These are phyloP conservation scores for Solanum sejunctum DNA, from an alignment of 257 asterid species.

Conservation along the genomic window DNA sequence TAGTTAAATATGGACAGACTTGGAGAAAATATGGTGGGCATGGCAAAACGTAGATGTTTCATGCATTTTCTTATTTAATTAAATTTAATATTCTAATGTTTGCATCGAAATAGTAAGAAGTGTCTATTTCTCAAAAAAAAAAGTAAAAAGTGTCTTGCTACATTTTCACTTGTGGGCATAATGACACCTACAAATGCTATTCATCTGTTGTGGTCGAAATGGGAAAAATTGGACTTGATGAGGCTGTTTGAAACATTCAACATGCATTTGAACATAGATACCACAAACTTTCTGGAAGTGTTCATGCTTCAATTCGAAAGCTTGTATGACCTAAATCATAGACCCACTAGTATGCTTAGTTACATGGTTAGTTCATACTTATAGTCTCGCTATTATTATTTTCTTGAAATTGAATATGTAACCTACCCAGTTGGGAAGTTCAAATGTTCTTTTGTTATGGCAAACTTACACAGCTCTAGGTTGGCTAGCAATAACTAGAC, in stretches of 20 bases:
- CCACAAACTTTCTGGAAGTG: neutral
- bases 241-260: neutral
- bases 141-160: neutral
- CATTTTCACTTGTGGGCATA: neutral
- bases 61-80: neutral
- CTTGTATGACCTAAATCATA: neutral
- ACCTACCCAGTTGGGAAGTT: neutral
- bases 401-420: no score
- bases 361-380: neutral
- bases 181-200: neutral
- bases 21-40: neutral
- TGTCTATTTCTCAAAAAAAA: no score
- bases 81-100: neutral
- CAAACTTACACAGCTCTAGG: neutral
- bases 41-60: neutral
- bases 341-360: neutral
- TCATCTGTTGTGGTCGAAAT: neutral
- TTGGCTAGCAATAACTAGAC: neutral
- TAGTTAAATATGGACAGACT: neutral
- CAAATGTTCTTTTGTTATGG: neutral
- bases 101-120: neutral
- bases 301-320: neutral
- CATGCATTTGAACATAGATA: neutral
- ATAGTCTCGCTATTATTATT: neutral
- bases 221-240: neutral